Conservation (phyloP, 2,329 filamentous ascomycete species). For the Cladophialophora exuberans region DNA sequence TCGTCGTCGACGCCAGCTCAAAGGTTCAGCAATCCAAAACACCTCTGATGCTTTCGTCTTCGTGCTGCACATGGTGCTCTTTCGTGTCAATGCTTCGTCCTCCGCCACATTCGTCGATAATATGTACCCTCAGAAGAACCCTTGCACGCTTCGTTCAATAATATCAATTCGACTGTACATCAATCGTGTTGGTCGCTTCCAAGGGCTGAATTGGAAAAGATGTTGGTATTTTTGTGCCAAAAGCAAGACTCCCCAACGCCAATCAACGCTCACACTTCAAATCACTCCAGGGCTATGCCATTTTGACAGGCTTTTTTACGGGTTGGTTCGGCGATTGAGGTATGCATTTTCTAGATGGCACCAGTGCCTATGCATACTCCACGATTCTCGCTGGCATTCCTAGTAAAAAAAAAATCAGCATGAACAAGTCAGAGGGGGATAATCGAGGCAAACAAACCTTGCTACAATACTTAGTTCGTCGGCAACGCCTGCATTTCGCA, state of each 20-base stretch:
- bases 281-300: conserved; percentile 33
- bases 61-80: conserved; percentile 4
- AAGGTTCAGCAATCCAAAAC: conserved; percentile 27
- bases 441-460: conserved; percentile 59
- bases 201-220: conserved; percentile 7
- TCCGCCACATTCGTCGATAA: conserved; percentile 10
- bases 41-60: conserved; percentile 13
- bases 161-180: conserved; percentile 26
- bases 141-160: conserved; percentile 17
- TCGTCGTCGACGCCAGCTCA: conserved; percentile 5
- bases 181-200: conserved; percentile 16
- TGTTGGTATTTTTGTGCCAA: conserved; percentile 2
- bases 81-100: conserved; percentile 11
- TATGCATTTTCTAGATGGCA: conserved; percentile 55
- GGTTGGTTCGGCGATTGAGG: conserved; percentile 24
- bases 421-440: neutral
- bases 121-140: conserved; percentile 16
- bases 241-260: conserved; percentile 14
- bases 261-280: conserved; percentile 17
- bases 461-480: conserved; percentile 98
- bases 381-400: conserved; percentile 95
- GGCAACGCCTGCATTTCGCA: conserved; percentile 93
- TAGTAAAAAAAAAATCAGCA: conserved; percentile 15
- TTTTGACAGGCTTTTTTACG: conserved; percentile 12
- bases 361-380: conserved; percentile 98